Evolutionary conservation across 139 green algal genomes (phyloP).

Genomic region (Helicosporidium sp.): DNA sequence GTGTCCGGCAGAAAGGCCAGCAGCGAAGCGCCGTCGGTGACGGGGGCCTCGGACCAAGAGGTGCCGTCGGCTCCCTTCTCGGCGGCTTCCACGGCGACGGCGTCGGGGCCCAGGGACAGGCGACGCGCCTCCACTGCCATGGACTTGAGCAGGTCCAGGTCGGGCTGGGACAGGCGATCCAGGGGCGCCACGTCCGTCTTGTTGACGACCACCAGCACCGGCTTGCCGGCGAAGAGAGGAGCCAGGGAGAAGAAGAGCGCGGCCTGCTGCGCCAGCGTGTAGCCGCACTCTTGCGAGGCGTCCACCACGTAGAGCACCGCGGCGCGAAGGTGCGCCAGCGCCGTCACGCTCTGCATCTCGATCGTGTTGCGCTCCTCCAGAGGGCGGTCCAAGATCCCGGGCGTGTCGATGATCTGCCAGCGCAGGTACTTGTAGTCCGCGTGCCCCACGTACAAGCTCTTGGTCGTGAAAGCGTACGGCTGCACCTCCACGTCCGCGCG

Average conservation of each 20-base stretch:
- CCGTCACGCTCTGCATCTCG: slow-evolving; percentile 92
- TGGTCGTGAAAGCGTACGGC: slow-evolving; percentile 92
- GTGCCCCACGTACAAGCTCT: slow-evolving; percentile 91
- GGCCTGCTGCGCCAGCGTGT: slow-evolving; percentile 81
- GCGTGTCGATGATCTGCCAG: slow-evolving; percentile 95
- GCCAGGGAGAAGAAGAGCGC: slow-evolving; percentile 94
- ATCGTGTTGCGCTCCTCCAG: slow-evolving; percentile 99
- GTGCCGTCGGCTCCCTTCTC: too few relatives aligned
- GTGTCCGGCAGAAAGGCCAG: too few relatives aligned
- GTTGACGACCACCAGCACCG: slow-evolving; percentile 87
- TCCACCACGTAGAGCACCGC: slow-evolving; percentile 93
- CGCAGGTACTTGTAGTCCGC: slow-evolving; percentile 96
- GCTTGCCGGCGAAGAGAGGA: slow-evolving; percentile 96
- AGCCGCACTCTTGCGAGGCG: slow-evolving; percentile 83
- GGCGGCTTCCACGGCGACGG: too few relatives aligned
- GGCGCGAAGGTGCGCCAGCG: slow-evolving; percentile 90
- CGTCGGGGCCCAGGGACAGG: slow-evolving; percentile 12
- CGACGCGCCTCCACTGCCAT: slow-evolving; percentile 53
- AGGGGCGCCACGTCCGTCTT: slow-evolving; percentile 48
- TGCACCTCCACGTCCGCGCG: slow-evolving; percentile 96
- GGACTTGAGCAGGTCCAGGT: slow-evolving; percentile 48
- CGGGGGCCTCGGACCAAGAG: too few relatives aligned
- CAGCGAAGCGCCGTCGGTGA: too few relatives aligned
- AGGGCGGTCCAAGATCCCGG: slow-evolving; percentile 89
- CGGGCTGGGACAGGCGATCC: slow-evolving; percentile 23